Evolutionary conservation across 352 stramenopile species (phyloP), one percentile per base, ranked within the genome.

Genomic region (Pythium guiyangense): DNA sequence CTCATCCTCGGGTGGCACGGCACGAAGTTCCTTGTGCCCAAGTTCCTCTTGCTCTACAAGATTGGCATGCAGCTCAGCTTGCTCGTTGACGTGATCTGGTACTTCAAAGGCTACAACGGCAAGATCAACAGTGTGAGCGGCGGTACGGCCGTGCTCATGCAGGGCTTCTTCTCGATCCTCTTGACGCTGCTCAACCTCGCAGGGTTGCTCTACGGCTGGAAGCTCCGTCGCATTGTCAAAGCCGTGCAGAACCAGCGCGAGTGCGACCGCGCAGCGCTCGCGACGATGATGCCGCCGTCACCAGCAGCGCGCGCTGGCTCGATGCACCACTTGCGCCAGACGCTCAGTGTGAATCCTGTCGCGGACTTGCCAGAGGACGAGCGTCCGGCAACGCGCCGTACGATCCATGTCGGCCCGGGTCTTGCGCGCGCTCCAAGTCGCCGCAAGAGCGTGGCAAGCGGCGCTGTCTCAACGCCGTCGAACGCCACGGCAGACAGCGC

Each of bases 41-140:
- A 89, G 57, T 95, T 92, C 59, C 60, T 95, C 55, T 73, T 95
- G 26, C 79, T 88, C 53, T 95, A 94, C 77, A 95, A 95, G 64
- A 88, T 95, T 40, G 86, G 86, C 49, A 95, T 95, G 86, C 86
- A 95, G 56, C 59, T 95, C 25, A 95, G 78, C 62, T 52, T 95
- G 10, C 29, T 89, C 2, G 79, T 95, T 27, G 86, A 95, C 59
- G 73, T 94, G 39, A 86, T 94, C 49, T 95, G 84, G 84, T 95
- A 95, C 71, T 78, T 60, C 44, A 84, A 88, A 37, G 82, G 82
- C 54, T 95, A 93, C 76, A 95, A 95, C 57, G 86, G 86, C 56
- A 92, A 87, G 42, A 66, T 91, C n/a, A 83, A 72, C 25, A 58
- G 50, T 56, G 83, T 92, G 42, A 93, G 80, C 53, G 74, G 67